Base-by-base conservation (phyloP, 495 filamentous ascomycete species). In the Extremus antarcticus region DNA sequence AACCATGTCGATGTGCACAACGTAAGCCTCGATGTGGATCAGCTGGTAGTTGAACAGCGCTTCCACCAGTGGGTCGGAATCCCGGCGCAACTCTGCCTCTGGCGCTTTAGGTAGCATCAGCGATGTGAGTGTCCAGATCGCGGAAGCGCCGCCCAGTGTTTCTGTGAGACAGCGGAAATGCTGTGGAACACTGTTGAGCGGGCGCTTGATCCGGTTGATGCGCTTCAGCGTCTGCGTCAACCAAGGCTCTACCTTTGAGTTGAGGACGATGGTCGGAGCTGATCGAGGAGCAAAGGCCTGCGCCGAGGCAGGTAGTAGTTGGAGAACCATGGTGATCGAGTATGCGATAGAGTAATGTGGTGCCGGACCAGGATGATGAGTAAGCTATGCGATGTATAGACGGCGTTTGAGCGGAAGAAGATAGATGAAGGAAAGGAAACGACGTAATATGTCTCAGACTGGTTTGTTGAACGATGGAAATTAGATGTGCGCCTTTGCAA, bases 1-100 rank as follows among this genome's bases (percentile, higher is more conserved):
- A 46, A 99, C 92, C 87, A 99, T 92, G 74, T 99, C 92, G 70
- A 99, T 89, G 71, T 97, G 94, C 55, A 99, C 92, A 61, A 97
- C 88, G 71, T 99, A 99, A 47, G 92, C 94, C 72, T 97, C 90
- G 58, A 97, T 78, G 68, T 95, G 87, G 70, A 95, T 77, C 73
- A 95, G 81, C 77, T 94, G 87, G 70, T 88, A 91, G 76, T 94
- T 94, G 78, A 87, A 87, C 55, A 97, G 71, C 53, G 87, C 88
- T 72, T 97, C 92, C 60, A 95, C 76, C 54, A 96, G 74, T 43
- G 90, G 87, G 68, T 96, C 90, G 40, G 81, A 75, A 66, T 96
- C 88, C 70, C 82, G 87, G 65, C 80, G 78, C 61, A 97, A 78
- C 63, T 97, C 87, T 25, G 89, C 71, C 57, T 97, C 88, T 50